phyloP scores from a whole-genome alignment of 1,284 basidiomycete species.

The Polyporus tsugae region DNA sequence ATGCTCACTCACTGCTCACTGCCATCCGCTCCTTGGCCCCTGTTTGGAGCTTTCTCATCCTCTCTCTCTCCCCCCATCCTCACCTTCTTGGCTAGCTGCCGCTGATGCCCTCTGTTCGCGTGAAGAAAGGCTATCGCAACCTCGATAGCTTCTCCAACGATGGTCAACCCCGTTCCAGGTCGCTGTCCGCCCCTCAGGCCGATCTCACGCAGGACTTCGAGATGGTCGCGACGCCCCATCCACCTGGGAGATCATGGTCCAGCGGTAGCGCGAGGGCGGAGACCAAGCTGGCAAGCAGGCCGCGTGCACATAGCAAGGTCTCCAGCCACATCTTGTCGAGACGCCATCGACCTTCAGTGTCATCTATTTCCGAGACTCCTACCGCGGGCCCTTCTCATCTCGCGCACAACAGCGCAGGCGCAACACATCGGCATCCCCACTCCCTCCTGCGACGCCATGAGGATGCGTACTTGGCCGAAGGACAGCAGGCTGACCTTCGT shows the following conservation, averaged over 20 bases:
- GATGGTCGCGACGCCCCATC: neutral
- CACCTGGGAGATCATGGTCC: conserved; percentile 10
- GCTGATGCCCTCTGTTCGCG: conserved; percentile 66
- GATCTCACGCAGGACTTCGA: conserved; percentile 1
- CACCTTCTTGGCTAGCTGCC: conserved; percentile 16
- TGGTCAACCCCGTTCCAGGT: conserved; percentile 24
- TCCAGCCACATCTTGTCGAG: conserved; percentile 39
- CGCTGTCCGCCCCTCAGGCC: conserved; percentile 14
- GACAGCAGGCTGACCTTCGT: conserved; percentile 44
- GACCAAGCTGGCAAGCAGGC: conserved; percentile 9
- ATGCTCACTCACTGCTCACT: no score
- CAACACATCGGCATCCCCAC: conserved; percentile 8
- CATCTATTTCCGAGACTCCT: neutral
- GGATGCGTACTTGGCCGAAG: conserved; percentile 37
- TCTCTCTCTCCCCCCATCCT: conserved; percentile 9
- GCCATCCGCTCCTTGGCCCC: conserved; percentile 6
- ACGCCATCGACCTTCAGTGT: conserved; percentile 9
- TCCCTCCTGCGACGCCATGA: conserved; percentile 12
- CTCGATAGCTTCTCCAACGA: conserved; percentile 43
- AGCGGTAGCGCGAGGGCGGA: conserved; percentile 9
- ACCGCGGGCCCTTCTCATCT: conserved; percentile 20
- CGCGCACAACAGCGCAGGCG: conserved; percentile 8
- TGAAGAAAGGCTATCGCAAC: conserved; percentile 56
- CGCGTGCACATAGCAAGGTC: conserved; percentile 38
- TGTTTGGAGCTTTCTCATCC: conserved; percentile 1